phyloP scores from a whole-genome alignment of 176 grass and related monocot species.

The Thinopyrum elongatum region DNA sequence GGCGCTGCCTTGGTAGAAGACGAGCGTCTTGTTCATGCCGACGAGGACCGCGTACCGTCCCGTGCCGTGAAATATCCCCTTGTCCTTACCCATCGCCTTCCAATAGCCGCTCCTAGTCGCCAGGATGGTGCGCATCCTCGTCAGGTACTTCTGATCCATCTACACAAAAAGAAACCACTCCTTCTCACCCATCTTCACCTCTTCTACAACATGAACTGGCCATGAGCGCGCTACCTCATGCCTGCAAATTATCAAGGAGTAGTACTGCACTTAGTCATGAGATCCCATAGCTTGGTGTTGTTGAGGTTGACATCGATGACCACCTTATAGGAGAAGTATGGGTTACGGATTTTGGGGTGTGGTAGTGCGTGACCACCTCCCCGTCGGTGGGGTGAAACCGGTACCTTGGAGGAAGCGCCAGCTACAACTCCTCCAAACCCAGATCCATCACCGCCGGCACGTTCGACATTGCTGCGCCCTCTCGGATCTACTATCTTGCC shows the following conservation, averaged over 20 bases:
- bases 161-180: slow-evolving; percentile 85
- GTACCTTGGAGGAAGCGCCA: slow-evolving; percentile 52
- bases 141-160: slow-evolving; percentile 92
- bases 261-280: too few species aligned
- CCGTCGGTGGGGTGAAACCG: slow-evolving; percentile 85
- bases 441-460: slow-evolving; percentile 17
- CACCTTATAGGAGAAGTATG: slow-evolving; percentile 44
- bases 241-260: too few species aligned
- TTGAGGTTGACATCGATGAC: slow-evolving; percentile 81
- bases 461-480: too few species aligned
- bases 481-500: too few species aligned
- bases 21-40: too few species aligned
- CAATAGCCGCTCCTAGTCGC: slow-evolving; percentile 2
- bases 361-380: slow-evolving; percentile 70
- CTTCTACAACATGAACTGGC: slow-evolving; percentile 19
- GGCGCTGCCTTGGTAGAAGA: background rate
- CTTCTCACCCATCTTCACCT: slow-evolving; percentile 78
- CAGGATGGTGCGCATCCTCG: slow-evolving; percentile 71
- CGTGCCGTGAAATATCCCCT: background rate
- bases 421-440: slow-evolving; percentile 15
- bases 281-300: too few species aligned
- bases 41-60: too few species aligned
- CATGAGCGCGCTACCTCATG: too few species aligned
- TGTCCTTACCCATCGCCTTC: too few species aligned
- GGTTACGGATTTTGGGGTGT: slow-evolving; percentile 43